Evolutionary conservation across 1,284 basidiomycete genomes (phyloP).

Genomic region (Mycena citricolor): DNA sequence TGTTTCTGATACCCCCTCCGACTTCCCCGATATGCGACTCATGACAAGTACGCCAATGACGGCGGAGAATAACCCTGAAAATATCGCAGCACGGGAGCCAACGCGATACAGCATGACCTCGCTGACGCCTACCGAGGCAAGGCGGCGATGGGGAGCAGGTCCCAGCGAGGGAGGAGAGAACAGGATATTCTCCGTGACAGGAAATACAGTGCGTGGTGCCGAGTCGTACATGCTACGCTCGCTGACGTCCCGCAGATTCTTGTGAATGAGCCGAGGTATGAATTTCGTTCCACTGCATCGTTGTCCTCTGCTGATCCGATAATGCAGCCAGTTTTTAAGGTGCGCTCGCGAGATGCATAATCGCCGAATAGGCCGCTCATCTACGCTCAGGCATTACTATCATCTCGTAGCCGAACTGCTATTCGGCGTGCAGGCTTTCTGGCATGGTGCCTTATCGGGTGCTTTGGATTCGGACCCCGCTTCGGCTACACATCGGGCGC

Average conservation of each 20-base stretch:
- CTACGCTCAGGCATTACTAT: conserved; percentile 80
- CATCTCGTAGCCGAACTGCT: conserved; percentile 80
- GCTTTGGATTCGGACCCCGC: conserved; percentile 26
- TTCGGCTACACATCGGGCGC: conserved; percentile 23
- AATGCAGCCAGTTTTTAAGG: too few relatives aligned
- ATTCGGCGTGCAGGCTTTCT: conserved; percentile 71
- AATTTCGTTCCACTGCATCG: too few relatives aligned
- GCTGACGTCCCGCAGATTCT: conserved; percentile 41
- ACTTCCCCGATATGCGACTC: conserved; percentile 61
- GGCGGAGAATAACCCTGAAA: conserved; percentile 61
- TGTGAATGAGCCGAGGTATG: conserved; percentile 65
- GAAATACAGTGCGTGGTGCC: conserved; percentile 56
- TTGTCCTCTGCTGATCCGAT: too few relatives aligned
- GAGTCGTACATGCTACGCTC: not conserved
- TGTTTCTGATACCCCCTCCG: conserved; percentile 43
- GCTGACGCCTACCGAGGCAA: conserved; percentile 61
- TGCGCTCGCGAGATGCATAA: too few relatives aligned
- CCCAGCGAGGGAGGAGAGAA: conserved; percentile 37
- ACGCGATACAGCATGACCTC: conserved; percentile 60
- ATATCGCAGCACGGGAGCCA: conserved; percentile 64
- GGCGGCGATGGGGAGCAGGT: conserved; percentile 54
- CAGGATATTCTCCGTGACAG: conserved; percentile 63
- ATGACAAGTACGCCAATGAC: conserved; percentile 71
- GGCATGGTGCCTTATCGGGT: conserved; percentile 51
- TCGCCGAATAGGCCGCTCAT: too few relatives aligned